phyloP scores from a whole-genome alignment of 257 asterid genomes.

The Paraleonurus japonicus region DNA sequence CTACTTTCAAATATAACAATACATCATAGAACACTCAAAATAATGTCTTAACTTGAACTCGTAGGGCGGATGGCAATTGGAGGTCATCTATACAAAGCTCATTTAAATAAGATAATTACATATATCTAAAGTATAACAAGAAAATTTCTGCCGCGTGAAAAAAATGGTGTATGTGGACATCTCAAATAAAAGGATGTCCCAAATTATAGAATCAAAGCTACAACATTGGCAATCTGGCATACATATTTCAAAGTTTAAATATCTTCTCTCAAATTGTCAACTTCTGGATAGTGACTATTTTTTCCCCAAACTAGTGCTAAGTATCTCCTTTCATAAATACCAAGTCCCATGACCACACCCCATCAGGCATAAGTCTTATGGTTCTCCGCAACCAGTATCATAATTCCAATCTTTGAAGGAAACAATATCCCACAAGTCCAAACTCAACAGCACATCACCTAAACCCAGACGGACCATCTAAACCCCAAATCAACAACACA shows the following conservation, averaged over 20 bases:
- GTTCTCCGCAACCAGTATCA: conserved; percentile 4
- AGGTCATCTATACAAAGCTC: neutral
- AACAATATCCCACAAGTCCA: neutral
- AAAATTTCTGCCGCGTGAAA: neutral
- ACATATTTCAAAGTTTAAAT: neutral
- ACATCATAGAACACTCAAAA: neutral
- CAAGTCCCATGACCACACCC: neutral
- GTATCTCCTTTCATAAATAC: neutral
- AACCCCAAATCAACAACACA: neutral
- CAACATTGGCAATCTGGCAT: neutral
- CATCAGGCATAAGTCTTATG: neutral
- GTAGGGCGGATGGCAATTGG: neutral
- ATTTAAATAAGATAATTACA: neutral
- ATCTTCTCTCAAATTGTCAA: neutral
- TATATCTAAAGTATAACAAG: neutral
- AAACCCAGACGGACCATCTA: neutral
- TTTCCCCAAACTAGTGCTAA: neutral
- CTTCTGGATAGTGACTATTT: neutral
- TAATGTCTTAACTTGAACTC: conserved; percentile 16
- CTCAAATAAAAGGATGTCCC: neutral
- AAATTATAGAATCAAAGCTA: conserved; percentile 1
- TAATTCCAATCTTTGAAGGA: neutral
- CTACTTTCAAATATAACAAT: neutral
- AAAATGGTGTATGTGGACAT: neutral
- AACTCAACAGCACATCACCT: neutral